Percentiles rank a stretch among this genome's conserved stretches.
Conservation (phyloP, 345 rosid species). For the Excoecaria agallocha region DNA sequence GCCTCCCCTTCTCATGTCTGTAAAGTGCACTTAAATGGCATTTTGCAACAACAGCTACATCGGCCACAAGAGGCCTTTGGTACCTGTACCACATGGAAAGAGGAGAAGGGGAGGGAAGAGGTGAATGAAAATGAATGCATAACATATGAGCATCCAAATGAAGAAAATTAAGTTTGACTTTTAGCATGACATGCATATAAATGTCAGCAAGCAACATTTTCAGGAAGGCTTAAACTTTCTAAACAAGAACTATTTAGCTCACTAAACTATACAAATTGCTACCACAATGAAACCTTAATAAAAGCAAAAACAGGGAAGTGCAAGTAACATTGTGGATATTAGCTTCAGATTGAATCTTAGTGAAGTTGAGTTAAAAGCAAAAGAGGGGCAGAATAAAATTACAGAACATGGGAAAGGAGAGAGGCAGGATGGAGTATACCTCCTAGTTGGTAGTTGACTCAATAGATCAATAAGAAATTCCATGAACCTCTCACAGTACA, state of each 20-base stretch:
- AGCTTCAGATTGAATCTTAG: no score
- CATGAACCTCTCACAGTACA: constrained; percentile 95
- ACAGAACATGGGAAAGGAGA: background rate
- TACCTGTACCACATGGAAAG: constrained; percentile 47
- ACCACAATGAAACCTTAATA: background rate
- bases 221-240: background rate
- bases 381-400: background rate
- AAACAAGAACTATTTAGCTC: background rate
- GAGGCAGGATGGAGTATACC: constrained; percentile 37
- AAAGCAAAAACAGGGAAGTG: background rate
- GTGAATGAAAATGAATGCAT: background rate
- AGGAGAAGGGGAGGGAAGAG: background rate
- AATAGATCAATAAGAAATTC: constrained; percentile 95
- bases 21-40: constrained; percentile 89
- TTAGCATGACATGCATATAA: constrained; percentile 3
- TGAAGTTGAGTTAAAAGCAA: background rate
- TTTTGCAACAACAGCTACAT: constrained; percentile 90
- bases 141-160: background rate
- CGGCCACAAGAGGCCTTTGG: constrained; percentile 94
- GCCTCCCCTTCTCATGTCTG: constrained; percentile 81
- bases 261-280: background rate
- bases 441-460: constrained; percentile 98
- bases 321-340: background rate
- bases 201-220: background rate
- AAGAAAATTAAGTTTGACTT: background rate